Base-by-base conservation (phyloP, 2,329 filamentous ascomycete genomes). In the Aspergillus hiratsukae region DNA sequence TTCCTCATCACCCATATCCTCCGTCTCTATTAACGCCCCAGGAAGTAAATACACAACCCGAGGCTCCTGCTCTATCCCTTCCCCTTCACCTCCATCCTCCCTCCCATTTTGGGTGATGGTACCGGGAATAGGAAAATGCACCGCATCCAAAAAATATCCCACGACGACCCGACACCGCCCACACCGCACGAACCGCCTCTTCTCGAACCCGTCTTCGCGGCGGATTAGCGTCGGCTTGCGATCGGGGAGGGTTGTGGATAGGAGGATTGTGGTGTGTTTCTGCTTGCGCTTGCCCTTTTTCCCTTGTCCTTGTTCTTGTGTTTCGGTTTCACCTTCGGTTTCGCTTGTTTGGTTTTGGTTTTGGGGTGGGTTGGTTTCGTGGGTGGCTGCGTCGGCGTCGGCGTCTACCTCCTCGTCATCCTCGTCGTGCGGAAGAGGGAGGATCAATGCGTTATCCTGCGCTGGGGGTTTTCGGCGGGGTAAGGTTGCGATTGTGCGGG, bases 141-240 rank as follows among this genome's bases (percentile, higher is more conserved):
- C 72, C 66, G 72, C 72, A 64, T 84, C 82, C 45, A 89, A 70
- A 65, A 82, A 78, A 74, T 89, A 90, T 28, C 83, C 87, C 48
- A 88, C 76, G 1, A 82, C 77, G 28, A 87, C 68, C 31, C 78
- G 76, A 74, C 87, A 89, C 55, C 86, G 73, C 11, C 76, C 79
- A 71, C 87, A 90, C 23, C 81, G 76, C 60, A 83, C 75, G 4
- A 84, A 63, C 55, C 81, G 76, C 19, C 87, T 73, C 75, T 87
- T 88, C 75, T 89, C 87, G 59, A 88, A 88, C 4, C 87, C 87
- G 57, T 87, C 83, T 59, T 81, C 78, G 10, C 81, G 76, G 1
- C 80, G 74, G 6, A 87, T 74, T 0, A 87, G 72, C 10, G 78
- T 76, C 5, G 80, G 69, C 41, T 77, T 78, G 1, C 74, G 69